Base-by-base conservation (phyloP, 2,329 filamentous ascomycete genomes). In the Colletotrichum higginsianum region DNA sequence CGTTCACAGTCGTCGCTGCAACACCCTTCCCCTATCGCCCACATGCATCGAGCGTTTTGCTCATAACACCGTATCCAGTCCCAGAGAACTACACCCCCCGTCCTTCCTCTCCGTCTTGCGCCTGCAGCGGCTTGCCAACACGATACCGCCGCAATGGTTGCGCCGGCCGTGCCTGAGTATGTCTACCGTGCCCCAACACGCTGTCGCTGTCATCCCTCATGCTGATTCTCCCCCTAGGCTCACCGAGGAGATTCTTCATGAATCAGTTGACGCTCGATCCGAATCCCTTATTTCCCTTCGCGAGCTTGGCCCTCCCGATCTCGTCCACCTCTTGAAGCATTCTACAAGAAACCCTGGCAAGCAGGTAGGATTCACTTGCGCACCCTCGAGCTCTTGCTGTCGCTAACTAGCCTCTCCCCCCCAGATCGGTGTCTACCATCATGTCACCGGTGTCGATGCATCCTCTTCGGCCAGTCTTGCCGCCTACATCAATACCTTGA, bases 401-500 rank as follows among this genome's bases (percentile, higher is more conserved):
- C 47, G 50, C 75, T 78, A 67, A 78, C 69, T 40, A 16, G 16
- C 42, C 4, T 35, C 47, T 63, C 21, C 26, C 11, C 40, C 26
- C 8, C 16, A 98, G 93, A 92, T 91, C 73, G 96, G 96, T 71
- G 92, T 98, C 67, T 99, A 99, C 81, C 96, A 99, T 82, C 96
- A 99, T 91, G 95, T 98, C 77, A 98, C 95, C 49, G 96, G 96
- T 73, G 92, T 98, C 79, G 96, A 99, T 84, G 96, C 96, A 60
- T 99, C 96, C 2, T 98, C 96, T 8, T 98, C 96, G 12, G 96
- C 96, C 71, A 98, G 96, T 84, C 86, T 99, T 71, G 96, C 96
- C 50, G 96, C 96, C 76, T 99, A 99, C 83, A 97, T 99, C 84
- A 99, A 98, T 83, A 98, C 96, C 49, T 88, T 99, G 72, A 98